Conservation (phyloP, 2,329 filamentous ascomycete genomes). For the Aphanoascus verrucosus region DNA sequence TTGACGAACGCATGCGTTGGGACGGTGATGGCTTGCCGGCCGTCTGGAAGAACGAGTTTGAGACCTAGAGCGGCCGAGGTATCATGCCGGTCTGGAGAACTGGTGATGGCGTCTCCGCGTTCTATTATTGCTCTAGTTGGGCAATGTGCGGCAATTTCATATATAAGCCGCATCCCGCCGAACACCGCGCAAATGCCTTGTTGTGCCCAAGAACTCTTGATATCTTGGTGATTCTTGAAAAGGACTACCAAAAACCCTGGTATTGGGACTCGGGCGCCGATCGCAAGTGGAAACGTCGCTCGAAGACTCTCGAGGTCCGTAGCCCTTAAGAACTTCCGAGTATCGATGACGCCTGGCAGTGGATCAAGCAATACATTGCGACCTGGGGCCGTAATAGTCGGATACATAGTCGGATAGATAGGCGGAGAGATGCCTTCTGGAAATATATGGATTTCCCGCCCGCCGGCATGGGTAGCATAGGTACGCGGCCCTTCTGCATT, state of each 20-base stretch:
- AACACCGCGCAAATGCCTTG: background rate
- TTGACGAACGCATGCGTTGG: slow-evolving; percentile 8
- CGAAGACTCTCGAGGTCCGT: background rate
- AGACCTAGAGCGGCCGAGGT: slow-evolving; percentile 5
- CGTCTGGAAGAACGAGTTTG: background rate
- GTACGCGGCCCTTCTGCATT: background rate
- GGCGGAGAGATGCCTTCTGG: background rate
- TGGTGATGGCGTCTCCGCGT: background rate
- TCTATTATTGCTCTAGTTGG: background rate
- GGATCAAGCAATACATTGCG: background rate
- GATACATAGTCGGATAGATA: too few species aligned
- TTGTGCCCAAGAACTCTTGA: background rate
- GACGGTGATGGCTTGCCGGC: slow-evolving; percentile 6
- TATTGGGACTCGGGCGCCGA: slow-evolving; percentile 6
- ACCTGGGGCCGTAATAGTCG: background rate
- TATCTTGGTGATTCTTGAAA: slow-evolving; percentile 1
- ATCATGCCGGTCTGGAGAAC: background rate
- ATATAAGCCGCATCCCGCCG: slow-evolving; percentile 1
- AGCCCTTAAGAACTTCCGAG: background rate
- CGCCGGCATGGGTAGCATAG: slow-evolving; percentile 6
- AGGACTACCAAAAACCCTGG: slow-evolving; percentile 6
- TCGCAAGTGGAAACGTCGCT: slow-evolving; percentile 2
- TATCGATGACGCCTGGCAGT: background rate
- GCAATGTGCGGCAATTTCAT: background rate
- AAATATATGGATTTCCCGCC: slow-evolving; percentile 7